phyloP scores from a whole-genome alignment of 345 rosid species.

The Lepidium aucheri region DNA sequence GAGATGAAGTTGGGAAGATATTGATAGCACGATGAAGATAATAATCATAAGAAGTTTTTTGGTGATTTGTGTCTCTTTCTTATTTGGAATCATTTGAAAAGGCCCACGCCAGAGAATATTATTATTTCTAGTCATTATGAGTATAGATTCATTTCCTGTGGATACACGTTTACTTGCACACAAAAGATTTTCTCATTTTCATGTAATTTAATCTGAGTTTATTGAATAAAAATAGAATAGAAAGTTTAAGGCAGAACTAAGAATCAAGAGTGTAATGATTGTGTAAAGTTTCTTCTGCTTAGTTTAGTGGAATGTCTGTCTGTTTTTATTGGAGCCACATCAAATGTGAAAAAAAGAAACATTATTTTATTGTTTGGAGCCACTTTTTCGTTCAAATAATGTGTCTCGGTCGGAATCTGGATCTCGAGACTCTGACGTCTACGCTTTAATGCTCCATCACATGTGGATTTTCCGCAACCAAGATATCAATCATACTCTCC shows the following conservation, averaged over 20 bases:
- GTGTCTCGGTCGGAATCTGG: no score
- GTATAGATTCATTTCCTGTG: slow-evolving; percentile 11
- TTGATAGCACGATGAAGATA: slow-evolving; percentile 30
- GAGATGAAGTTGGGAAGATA: slow-evolving; percentile 31
- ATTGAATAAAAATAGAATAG: not conserved
- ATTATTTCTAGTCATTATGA: slow-evolving; percentile 36
- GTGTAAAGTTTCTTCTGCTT: not conserved
- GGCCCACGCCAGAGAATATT: slow-evolving; percentile 73
- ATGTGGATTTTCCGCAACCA: no score
- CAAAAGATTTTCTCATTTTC: not conserved
- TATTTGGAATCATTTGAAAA: slow-evolving; percentile 42
- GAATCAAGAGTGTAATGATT: not conserved
- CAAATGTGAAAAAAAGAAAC: not conserved
- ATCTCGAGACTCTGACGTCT: no score
- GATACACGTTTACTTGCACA: slow-evolving; percentile 12
- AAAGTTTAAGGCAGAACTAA: not conserved
- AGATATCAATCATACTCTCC: no score
- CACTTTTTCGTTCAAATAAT: no score
- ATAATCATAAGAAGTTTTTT: slow-evolving; percentile 19
- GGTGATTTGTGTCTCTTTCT: slow-evolving; percentile 49
- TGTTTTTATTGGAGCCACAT: not conserved
- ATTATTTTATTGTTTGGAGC: no score
- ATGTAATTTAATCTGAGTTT: not conserved
- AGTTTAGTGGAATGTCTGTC: not conserved
- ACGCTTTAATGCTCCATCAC: no score